These are phyloP conservation scores for Purpureocillium takamizusanense DNA, from an alignment of 2,329 filamentous ascomycete species.

Conservation along the genomic window DNA sequence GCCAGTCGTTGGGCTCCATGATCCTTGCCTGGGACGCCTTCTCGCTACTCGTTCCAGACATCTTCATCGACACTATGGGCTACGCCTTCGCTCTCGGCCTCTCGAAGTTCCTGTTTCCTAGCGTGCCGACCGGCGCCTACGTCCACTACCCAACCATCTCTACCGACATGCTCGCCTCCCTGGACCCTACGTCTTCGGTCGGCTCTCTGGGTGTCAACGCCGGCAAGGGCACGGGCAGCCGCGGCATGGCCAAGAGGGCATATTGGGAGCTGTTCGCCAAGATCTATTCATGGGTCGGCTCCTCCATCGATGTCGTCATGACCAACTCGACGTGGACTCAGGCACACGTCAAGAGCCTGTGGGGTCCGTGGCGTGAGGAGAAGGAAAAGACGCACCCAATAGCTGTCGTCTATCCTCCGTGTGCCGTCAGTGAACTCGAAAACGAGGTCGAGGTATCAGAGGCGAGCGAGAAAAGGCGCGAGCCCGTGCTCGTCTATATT, in stretches of 20 bases:
- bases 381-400: conserved; percentile 45
- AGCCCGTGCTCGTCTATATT: conserved; percentile 77
- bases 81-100: conserved; percentile 87
- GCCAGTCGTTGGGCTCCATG: conserved; percentile 86
- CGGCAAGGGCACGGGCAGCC: conserved; percentile 64
- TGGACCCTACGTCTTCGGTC: conserved; percentile 52
- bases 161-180: conserved; percentile 87
- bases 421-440: conserved; percentile 78
- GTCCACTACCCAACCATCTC: conserved; percentile 98
- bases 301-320: conserved; percentile 87
- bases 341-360: conserved; percentile 69
- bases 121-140: conserved; percentile 80
- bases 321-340: conserved; percentile 97
- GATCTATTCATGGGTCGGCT: conserved; percentile 74
- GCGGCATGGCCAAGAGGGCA: conserved; percentile 61
- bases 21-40: conserved; percentile 88
- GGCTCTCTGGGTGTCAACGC: conserved; percentile 71
- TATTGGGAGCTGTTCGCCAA: conserved; percentile 86
- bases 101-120: conserved; percentile 70
- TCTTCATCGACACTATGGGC: conserved; percentile 97
- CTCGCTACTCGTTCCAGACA: conserved; percentile 80
- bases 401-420: conserved; percentile 80
- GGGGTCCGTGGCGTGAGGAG: conserved; percentile 51
- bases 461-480: conserved; percentile 58
- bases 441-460: conserved; percentile 62